Evolutionary conservation across 2,329 filamentous ascomycete species (phyloP).

Genomic region (Eutypa lata): DNA sequence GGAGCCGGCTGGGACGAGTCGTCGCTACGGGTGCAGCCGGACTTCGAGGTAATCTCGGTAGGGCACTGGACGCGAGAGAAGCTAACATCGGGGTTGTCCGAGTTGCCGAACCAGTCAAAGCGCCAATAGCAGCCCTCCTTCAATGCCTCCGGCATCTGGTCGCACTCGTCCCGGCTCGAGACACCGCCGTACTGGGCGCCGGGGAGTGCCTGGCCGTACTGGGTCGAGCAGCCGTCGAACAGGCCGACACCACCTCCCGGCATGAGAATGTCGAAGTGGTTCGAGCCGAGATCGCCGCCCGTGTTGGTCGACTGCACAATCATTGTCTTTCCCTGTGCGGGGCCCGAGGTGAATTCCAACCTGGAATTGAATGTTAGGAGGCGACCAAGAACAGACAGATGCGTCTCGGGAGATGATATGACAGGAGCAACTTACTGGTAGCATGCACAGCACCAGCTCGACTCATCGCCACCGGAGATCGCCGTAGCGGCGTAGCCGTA

Average conservation of each 20-base stretch:
- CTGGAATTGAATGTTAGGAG: conserved; percentile 5
- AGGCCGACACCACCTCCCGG: conserved; percentile 48
- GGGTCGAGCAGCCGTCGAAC: conserved; percentile 41
- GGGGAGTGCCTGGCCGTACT: conserved; percentile 36
- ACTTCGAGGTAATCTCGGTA: conserved; percentile 38
- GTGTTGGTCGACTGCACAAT: conserved; percentile 58
- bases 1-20: conserved; percentile 8
- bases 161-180: conserved; percentile 37
- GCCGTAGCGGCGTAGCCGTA: conserved; percentile 54
- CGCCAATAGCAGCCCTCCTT: conserved; percentile 49
- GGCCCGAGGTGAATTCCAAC: conserved; percentile 33
- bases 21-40: conserved; percentile 32
- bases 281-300: conserved; percentile 46
- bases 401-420: neutral
- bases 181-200: conserved; percentile 48
- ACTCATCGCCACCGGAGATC: conserved; percentile 43
- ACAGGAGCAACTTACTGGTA: conserved; percentile 38
- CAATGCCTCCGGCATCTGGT: conserved; percentile 39
- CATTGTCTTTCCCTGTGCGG: conserved; percentile 51
- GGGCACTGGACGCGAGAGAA: conserved; percentile 48
- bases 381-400: too few relatives aligned
- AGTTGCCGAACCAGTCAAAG: conserved; percentile 50
- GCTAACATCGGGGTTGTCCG: conserved; percentile 43
- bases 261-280: conserved; percentile 51
- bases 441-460: conserved; percentile 53